A percentile compares a stretch with the other conserved stretches of the same genome.
Conservation (phyloP, 176 grass and related monocot genomes). For the Aegilops speltoides region DNA sequence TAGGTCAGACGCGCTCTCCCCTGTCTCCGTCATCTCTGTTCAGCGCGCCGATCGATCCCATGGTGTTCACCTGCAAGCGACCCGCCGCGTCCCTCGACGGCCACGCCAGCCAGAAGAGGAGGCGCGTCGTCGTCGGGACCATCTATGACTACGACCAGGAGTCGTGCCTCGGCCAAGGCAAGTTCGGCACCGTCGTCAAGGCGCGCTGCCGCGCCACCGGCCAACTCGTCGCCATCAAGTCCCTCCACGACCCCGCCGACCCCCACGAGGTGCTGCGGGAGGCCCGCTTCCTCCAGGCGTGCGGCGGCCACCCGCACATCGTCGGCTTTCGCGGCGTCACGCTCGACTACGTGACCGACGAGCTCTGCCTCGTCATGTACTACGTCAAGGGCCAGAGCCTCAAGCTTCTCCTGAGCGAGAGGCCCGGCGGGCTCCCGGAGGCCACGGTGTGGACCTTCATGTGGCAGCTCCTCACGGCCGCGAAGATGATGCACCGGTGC, state of each 20-base stretch:
- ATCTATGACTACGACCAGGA: background rate
- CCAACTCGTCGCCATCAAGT: background rate
- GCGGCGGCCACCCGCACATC: background rate
- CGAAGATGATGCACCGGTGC: background rate
- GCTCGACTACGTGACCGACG: background rate
- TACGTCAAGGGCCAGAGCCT: background rate
- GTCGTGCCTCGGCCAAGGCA: background rate
- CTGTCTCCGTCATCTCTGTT: too few species aligned
- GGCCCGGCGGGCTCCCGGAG: background rate
- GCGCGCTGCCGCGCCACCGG: background rate
- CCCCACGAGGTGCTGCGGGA: background rate
- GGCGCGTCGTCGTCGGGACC: background rate
- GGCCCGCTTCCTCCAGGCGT: background rate
- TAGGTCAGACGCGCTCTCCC: too few species aligned
- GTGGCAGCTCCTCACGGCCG: background rate
- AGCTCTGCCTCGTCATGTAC: background rate
- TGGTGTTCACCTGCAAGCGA: background rate
- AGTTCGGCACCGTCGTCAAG: background rate
- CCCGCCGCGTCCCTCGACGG: background rate
- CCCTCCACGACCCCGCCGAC: background rate
- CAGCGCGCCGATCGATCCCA: too few species aligned
- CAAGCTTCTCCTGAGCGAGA: background rate
- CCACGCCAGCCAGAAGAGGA: background rate
- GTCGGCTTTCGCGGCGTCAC: background rate
- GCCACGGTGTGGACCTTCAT: background rate